Base-by-base conservation (phyloP, 371 early-diverging fungal genomes). In the Mucor velutinosus region DNA sequence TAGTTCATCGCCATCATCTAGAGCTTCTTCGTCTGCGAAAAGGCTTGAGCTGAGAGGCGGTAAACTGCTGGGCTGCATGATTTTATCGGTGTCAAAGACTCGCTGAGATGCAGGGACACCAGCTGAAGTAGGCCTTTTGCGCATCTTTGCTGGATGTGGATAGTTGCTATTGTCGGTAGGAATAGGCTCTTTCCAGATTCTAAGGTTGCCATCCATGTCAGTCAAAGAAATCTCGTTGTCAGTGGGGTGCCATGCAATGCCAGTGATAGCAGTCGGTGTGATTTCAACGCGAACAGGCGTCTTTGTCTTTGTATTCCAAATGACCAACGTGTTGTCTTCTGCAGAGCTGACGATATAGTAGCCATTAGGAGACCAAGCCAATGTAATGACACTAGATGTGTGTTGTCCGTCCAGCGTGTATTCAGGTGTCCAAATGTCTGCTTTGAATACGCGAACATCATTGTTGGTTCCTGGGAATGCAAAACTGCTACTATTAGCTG, bases 341-440 rank as follows among this genome's bases (percentile, higher is more conserved):
- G 76, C 70, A 30, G 71, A 70, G 7, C 86, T 72, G 0, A 82
- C 86, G 8, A 92, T 49, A 53, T 86, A 86, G 5, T 73, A 56
- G 1, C 92, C 90, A 45, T 87, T 87, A 8, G 86, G 82, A 7
- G 90, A 89, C 89, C 87, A 92, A 17, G 80, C 71, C 12, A 89
- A 29, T 0, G 77, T 71, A n/a, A 65, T 71, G 1, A 86, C 71
- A 25, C 61, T 60, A 72, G 79, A 70, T 25, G 80, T 70, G 68
- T 85, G 80, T 1, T 60, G 76, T 41, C 70, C 74, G 7, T 67
- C 73, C 1, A 89, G 60, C 0, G 67, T 64, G 57, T 73, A 75
- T 17, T 61, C 37, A 4, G 70, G 58, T 15, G 69, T 74, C 89
- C 88, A 91, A 2, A 65, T 75, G 11, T 64, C 72, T 19, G 69